Evolutionary conservation across 148 eudicot genomes (phyloP).

Genomic region (Amaranthus hypochondriacus): DNA sequence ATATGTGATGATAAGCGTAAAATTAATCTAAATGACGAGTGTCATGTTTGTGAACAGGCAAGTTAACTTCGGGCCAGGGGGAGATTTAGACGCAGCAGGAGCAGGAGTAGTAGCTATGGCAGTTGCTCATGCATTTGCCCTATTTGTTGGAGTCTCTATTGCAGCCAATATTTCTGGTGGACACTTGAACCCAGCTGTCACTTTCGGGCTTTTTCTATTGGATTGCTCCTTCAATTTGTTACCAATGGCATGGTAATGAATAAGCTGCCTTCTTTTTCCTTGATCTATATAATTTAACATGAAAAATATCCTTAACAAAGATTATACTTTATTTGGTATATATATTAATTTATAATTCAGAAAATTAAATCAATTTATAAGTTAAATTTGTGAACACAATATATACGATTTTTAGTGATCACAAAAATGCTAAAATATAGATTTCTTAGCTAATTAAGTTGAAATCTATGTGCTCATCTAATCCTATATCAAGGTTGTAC

Average conservation of each 20-base stretch:
- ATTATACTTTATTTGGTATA: too few relatives aligned
- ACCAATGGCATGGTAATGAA: conserved; percentile 64
- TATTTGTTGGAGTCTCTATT: conserved; percentile 75
- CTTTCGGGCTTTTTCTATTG: conserved; percentile 67
- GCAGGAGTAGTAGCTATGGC: conserved; percentile 77
- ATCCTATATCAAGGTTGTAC: too few relatives aligned
- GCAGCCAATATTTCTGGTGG: conserved; percentile 90
- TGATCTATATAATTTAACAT: neutral
- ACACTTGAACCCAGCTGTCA: conserved; percentile 85
- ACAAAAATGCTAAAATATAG: too few relatives aligned
- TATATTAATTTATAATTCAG: neutral
- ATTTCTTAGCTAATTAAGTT: too few relatives aligned
- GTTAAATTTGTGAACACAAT: too few relatives aligned
- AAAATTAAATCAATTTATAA: neutral
- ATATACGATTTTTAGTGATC: too few relatives aligned
- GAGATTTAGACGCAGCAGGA: conserved; percentile 71
- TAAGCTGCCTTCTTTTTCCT: conserved; percentile 8
- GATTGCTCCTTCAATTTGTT: conserved; percentile 47
- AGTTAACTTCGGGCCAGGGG: conserved; percentile 46
- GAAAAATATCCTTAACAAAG: too few relatives aligned
- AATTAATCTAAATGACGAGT: too few relatives aligned
- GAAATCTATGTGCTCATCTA: too few relatives aligned
- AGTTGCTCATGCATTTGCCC: conserved; percentile 73
- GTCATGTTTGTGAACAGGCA: conserved; percentile 32
- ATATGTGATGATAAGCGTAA: too few relatives aligned